Conservation (phyloP, 495 filamentous ascomycete species). For the Aspergillus haitiensis region DNA sequence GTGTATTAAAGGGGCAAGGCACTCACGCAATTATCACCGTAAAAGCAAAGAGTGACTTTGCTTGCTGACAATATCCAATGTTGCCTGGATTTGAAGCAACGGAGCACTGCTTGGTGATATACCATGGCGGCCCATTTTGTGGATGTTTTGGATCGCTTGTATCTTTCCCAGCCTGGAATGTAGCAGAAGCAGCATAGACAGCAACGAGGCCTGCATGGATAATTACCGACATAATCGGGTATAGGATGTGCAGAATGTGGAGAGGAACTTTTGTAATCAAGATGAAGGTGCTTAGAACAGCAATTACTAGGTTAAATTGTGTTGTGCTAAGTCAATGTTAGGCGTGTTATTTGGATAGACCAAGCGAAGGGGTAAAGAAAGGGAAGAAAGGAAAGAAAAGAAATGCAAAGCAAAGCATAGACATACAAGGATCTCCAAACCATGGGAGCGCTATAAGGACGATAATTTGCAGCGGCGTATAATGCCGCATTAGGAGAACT, state of each 20-base stretch:
- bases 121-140: constrained; percentile 74
- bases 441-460: constrained; percentile 63
- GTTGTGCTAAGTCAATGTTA: constrained; percentile 59
- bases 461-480: constrained; percentile 77
- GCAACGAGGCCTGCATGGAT: constrained; percentile 58
- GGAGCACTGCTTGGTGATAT: constrained; percentile 73
- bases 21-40: constrained; percentile 72
- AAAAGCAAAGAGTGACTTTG: constrained; percentile 71
- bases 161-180: constrained; percentile 77
- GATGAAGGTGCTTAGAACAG: constrained; percentile 61
- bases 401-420: too few relatives aligned
- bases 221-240: constrained; percentile 63
- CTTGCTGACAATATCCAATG: constrained; percentile 70
- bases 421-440: constrained; percentile 84
- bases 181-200: constrained; percentile 66
- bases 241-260: constrained; percentile 70
- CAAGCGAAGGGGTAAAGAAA: neutral
- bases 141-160: constrained; percentile 70
- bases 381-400: neutral
- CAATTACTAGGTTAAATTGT: constrained; percentile 78
- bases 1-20: neutral
- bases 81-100: constrained; percentile 57
- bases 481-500: constrained; percentile 70
- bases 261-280: constrained; percentile 60
- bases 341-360: neutral